These are phyloP conservation scores for Hymenoscyphus salicellus DNA, from an alignment of 2,329 filamentous ascomycete species.

Conservation along the genomic window DNA sequence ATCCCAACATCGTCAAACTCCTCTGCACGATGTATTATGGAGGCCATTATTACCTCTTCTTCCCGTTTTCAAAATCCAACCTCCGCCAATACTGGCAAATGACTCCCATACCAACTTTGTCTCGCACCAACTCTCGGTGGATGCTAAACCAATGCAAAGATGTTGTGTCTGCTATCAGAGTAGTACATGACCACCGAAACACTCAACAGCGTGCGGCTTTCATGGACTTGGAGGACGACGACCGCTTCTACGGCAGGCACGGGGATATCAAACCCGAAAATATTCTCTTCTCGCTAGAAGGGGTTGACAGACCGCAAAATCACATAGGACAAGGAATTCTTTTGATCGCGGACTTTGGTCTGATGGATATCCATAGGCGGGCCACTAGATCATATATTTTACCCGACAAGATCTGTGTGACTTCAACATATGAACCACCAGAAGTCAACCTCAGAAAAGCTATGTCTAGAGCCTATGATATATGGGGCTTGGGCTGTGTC, in stretches of 20 bases:
- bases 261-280: constrained; percentile 42
- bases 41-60: constrained; percentile 27
- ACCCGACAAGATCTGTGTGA: constrained; percentile 14
- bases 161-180: constrained; percentile 24
- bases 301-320: neutral
- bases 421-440: constrained; percentile 39
- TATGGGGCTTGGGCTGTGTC: constrained; percentile 36
- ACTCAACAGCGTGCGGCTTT: neutral
- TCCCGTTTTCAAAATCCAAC: constrained; percentile 31
- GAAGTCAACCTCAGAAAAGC: constrained; percentile 31
- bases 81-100: constrained; percentile 29
- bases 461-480: constrained; percentile 23
- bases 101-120: constrained; percentile 8
- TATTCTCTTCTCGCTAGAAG: constrained; percentile 33
- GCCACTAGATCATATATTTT: constrained; percentile 31
- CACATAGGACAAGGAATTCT: constrained; percentile 22
- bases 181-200: constrained; percentile 25
- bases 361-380: constrained; percentile 34
- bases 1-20: constrained; percentile 29
- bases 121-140: constrained; percentile 20
- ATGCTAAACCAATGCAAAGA: constrained; percentile 27
- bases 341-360: constrained; percentile 38
- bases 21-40: constrained; percentile 27
- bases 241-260: constrained; percentile 35
- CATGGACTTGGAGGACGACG: neutral